Evolutionary conservation across 257 asterid species (phyloP), one percentile per base, ranked within the genome.

Genomic region (Penstemon newberryi): DNA sequence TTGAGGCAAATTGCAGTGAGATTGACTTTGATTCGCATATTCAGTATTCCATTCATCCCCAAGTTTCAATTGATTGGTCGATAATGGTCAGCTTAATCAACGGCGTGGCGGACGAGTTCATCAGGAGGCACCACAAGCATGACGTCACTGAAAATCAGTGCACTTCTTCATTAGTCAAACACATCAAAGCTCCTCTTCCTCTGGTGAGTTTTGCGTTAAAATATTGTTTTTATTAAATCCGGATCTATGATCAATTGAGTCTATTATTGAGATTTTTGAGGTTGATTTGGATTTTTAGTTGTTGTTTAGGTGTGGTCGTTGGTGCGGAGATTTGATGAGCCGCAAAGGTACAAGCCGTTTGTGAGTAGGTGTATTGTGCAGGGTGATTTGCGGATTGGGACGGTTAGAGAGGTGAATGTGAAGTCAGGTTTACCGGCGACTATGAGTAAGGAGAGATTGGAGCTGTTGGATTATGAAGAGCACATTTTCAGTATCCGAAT

Each of bases 401-500:
- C 95, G 58, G 95, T 89, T 47, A 79, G 96, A 67, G 91, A 91
- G 78, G 96, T 91, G 47, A 89, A 87, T 66, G 95, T 91, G 58
- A 91, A 81, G 73, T 83, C 97, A 0, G 96, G 97, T 57, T 86
- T 91, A 10, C 97, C 96, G 2, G 97, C 97, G 7, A 91, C 97
- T 46, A 87, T 87, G 36, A 89, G 97, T 84, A 84, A 79, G 83
- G 97, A 89, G 77, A 83, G 97, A 46, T 73, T 91, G 75, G 97
- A 91, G 81, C 77, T 78, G 52, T 80, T 91, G 70, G 95, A 91
- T 53, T 93, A 89, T n/a, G 86, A 89, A 53, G 90, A 91, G 42
- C 96, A 82, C 74, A 80, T 91, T 67, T 81, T 91, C 49, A 83
- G 95, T 40, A 78, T 91, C 82, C 76, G 89, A 81, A 91, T 87